Conservation (phyloP, 768 basidiomycete species). For the Lactifluus echinatus region DNA sequence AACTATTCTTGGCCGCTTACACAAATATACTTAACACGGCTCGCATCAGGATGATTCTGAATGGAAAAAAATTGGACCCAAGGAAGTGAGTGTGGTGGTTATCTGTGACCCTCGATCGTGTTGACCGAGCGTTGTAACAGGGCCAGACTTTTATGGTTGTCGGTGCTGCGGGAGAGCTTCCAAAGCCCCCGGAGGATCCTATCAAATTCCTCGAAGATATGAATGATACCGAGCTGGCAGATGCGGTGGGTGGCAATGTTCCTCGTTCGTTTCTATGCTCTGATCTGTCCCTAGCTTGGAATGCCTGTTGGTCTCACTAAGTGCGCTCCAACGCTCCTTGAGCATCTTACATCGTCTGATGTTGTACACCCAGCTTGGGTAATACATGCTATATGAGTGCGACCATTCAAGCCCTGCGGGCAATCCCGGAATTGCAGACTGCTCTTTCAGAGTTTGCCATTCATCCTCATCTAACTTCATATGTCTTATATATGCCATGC, state of each 20-base stretch:
- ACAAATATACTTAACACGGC: not conserved
- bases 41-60: slow-evolving; percentile 67
- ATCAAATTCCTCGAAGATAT: slow-evolving; percentile 89
- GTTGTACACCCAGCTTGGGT: slow-evolving; percentile 39
- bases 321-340: slow-evolving; percentile 26
- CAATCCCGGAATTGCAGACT: slow-evolving; percentile 79
- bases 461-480: not conserved
- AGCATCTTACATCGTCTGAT: slow-evolving; percentile 25
- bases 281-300: slow-evolving; percentile 36
- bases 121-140: slow-evolving; percentile 30
- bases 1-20: not conserved
- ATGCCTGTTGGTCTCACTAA: slow-evolving; percentile 79
- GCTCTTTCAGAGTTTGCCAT: slow-evolving; percentile 53
- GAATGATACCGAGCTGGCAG: slow-evolving; percentile 71
- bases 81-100: slow-evolving; percentile 45
- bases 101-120: not conserved
- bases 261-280: not conserved
- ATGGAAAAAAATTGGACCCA: slow-evolving; percentile 77
- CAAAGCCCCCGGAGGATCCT: slow-evolving; percentile 74
- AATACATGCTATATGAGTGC: slow-evolving; percentile 99
- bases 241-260: slow-evolving; percentile 48
- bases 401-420: slow-evolving; percentile 86
- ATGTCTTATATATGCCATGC: not conserved
- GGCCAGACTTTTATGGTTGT: slow-evolving; percentile 91
- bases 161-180: slow-evolving; percentile 87